phyloP scores from a whole-genome alignment of 371 early-diverging fungal genomes.

The Dichotomocladium elegans region DNA sequence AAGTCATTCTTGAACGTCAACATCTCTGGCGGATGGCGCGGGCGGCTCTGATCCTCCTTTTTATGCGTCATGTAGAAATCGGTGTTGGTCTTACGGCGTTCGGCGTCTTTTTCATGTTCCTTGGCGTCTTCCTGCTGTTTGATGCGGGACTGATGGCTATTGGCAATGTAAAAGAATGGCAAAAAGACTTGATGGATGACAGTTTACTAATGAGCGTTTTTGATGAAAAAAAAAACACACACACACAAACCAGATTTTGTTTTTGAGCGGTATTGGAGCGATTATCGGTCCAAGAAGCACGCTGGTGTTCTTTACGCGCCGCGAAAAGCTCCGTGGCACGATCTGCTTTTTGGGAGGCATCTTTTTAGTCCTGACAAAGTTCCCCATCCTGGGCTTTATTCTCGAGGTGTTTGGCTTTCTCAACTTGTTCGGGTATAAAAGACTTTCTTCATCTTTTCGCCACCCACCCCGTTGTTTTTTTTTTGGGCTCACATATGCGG shows the following conservation, averaged over 20 bases:
- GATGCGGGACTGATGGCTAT: slow-evolving; percentile 94
- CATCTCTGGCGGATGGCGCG: neutral
- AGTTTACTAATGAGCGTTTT: no score
- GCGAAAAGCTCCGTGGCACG: slow-evolving; percentile 85
- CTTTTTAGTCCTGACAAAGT: slow-evolving; percentile 79
- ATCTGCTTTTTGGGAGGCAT: slow-evolving; percentile 92
- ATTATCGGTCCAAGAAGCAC: slow-evolving; percentile 89
- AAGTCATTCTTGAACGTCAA: neutral
- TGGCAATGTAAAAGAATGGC: slow-evolving; percentile 80
- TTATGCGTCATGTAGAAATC: slow-evolving; percentile 68
- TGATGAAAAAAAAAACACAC: no score
- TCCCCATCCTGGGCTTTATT: slow-evolving; percentile 87
- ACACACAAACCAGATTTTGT: no score
- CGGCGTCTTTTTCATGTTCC: slow-evolving; percentile 88
- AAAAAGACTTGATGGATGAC: neutral
- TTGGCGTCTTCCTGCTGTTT: slow-evolving; percentile 91
- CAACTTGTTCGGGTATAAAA: slow-evolving; percentile 95
- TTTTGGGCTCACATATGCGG: no score
- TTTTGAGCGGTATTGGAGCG: slow-evolving; percentile 82
- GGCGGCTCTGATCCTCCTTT: no score
- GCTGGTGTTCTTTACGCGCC: slow-evolving; percentile 75
- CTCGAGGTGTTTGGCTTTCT: slow-evolving; percentile 93
- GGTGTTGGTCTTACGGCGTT: slow-evolving; percentile 96
- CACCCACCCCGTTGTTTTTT: neutral
- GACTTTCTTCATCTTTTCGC: neutral